Evolutionary conservation across 2,329 filamentous ascomycete genomes (phyloP).

Genomic region (Bipolaris sorokiniana): DNA sequence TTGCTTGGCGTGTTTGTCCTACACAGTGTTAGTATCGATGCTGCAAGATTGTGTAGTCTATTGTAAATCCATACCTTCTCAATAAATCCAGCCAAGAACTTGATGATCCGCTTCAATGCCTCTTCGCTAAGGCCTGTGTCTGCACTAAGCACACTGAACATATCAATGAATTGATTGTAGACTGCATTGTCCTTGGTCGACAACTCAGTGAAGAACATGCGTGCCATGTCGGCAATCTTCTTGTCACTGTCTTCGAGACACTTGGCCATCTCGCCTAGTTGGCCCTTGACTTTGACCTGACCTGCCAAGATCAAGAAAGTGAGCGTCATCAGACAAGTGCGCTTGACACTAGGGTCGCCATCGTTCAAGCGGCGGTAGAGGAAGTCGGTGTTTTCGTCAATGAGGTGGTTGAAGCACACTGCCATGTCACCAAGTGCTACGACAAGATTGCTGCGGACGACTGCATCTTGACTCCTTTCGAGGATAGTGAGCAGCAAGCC

Average conservation of each 20-base stretch:
- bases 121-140: slow-evolving; percentile 83
- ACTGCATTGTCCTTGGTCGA: slow-evolving; percentile 98
- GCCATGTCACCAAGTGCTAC: slow-evolving; percentile 99
- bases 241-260: slow-evolving; percentile 97
- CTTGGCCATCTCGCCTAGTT: slow-evolving; percentile 98
- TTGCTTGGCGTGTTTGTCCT: slow-evolving; percentile 98
- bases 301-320: slow-evolving; percentile 97
- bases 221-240: slow-evolving; percentile 87
- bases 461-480: slow-evolving; percentile 89
- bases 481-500: slow-evolving; percentile 96
- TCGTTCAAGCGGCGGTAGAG: slow-evolving; percentile 93
- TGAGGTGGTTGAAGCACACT: slow-evolving; percentile 98
- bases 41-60: not conserved
- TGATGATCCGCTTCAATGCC: slow-evolving; percentile 82
- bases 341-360: slow-evolving; percentile 85
- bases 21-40: not conserved
- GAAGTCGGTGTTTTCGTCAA: slow-evolving; percentile 99
- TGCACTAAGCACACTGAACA: slow-evolving; percentile 91
- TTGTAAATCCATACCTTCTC: slow-evolving; percentile 76
- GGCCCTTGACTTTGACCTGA: slow-evolving; percentile 99
- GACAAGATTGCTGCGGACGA: slow-evolving; percentile 92
- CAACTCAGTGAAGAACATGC: slow-evolving; percentile 98
- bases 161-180: slow-evolving; percentile 99
- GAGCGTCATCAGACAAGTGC: slow-evolving; percentile 96
- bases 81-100: slow-evolving; percentile 93